Conservation (phyloP, 2,329 filamentous ascomycete genomes). For the Venturia aucupariae region DNA sequence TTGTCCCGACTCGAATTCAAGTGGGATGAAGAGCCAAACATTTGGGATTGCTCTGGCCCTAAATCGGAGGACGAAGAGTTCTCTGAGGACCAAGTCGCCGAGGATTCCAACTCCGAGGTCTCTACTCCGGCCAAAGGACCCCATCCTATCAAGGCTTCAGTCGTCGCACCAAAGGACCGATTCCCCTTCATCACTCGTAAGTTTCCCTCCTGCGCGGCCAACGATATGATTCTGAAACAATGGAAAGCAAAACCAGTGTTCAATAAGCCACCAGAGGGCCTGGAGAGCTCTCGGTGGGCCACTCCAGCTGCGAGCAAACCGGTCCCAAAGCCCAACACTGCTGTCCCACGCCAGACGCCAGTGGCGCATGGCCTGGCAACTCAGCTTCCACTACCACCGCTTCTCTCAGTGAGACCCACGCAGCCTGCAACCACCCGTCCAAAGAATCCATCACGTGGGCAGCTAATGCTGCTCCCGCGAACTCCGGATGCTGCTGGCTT, state of each 20-base stretch:
- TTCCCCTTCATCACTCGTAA: neutral
- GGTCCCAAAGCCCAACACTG: neutral
- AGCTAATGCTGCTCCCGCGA: neutral
- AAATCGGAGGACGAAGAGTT: neutral
- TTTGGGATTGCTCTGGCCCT: neutral
- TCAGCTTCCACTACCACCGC: neutral
- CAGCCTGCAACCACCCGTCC: neutral
- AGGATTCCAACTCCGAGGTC: neutral
- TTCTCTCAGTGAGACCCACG: neutral
- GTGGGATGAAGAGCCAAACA: neutral
- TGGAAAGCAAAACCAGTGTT: neutral
- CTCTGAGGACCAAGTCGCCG: neutral
- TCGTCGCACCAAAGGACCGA: neutral
- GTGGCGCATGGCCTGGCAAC: neutral
- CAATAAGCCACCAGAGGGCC: neutral
- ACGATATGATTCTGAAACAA: neutral
- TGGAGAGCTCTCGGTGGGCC: neutral
- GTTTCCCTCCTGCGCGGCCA: neutral
- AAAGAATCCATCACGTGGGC: neutral
- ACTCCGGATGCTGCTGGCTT: neutral
- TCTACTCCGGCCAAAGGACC: neutral
- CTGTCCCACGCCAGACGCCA: neutral
- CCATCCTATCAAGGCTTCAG: neutral
- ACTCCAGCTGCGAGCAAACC: neutral
- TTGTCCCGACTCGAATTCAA: neutral